Base-by-base conservation (phyloP, 139 green algal genomes). In the Picochlorum sp. region DNA sequence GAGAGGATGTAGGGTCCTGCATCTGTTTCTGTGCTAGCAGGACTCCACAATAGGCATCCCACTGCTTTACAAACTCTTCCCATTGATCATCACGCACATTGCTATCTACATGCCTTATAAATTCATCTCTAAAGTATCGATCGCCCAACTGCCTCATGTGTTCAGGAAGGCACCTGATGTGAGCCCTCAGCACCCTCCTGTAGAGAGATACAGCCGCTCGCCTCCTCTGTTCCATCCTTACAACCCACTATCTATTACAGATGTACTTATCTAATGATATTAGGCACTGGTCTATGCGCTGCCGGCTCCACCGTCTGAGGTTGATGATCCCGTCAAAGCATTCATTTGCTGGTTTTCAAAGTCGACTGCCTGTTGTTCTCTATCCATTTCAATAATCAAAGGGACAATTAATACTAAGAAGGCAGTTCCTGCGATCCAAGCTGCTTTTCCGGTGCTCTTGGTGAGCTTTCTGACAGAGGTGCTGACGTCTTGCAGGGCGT, bases 301-400 rank as follows among this genome's bases (percentile, higher is more conserved):
- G 16, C 44, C 7, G 21, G 23, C 10, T 49, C 57, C 58, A 32
- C 24, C 61, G 15, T 26, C 21, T 13, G 58, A 30, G 16, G 7
- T 65, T 23, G 58, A n/a, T 11, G 8, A 37, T 41, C 60, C 76
- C n/a, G 81, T 85, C 30, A 90, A 61, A 14, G 86, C 84, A 14
- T 72, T 79, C 21, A 89, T 57, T 57, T 84, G 76, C 59, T 83
- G 76, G 44, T 20, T 77, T 62, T 87, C 81, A 23, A 87, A 87
- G 65, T 87, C 79, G 3, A 80, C 58, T 16, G 74, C 34, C 57
- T 81, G 59, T 41, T 57, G 49, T 76, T 98, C 92, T 5, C 90
- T 68, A 62, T 98, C 92, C 89, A 97, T 92, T 71, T 97, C 90
- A 18, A 98, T 90, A n/a, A 98, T 95, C 8, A 98, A 73, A 7